Percentiles rank a stretch among this genome's conserved stretches.
Conservation (phyloP, 345 rosid genomes). For the Linum trigynum region DNA sequence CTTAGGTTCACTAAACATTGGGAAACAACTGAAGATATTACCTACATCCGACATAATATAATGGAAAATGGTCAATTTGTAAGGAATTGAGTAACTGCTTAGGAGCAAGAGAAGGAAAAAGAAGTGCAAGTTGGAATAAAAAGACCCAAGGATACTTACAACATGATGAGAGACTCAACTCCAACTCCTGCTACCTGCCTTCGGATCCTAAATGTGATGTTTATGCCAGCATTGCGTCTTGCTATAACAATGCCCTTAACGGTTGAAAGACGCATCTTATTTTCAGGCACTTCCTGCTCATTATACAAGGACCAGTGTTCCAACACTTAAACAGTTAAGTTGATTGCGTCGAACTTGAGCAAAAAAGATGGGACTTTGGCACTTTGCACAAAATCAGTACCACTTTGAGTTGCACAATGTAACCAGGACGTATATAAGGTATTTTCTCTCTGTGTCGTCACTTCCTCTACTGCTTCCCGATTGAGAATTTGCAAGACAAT, state of each 20-base stretch:
- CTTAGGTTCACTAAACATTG: neutral
- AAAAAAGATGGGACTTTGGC: neutral
- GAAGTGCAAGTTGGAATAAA: neutral
- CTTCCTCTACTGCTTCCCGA: conserved; percentile 74
- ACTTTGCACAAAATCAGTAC: conserved; percentile 26
- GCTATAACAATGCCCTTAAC: conserved; percentile 85
- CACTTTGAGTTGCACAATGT: conserved; percentile 82
- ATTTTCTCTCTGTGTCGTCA: conserved; percentile 60
- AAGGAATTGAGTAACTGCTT: neutral
- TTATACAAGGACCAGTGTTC: conserved; percentile 7
- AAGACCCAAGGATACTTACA: conserved; percentile 42
- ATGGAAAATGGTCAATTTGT: neutral
- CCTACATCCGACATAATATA: too few relatives aligned
- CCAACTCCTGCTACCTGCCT: conserved; percentile 92
- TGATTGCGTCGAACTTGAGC: neutral
- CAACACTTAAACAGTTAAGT: neutral
- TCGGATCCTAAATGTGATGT: conserved; percentile 74
- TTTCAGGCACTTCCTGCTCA: conserved; percentile 91
- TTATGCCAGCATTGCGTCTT: conserved; percentile 86
- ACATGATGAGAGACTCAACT: conserved; percentile 74
- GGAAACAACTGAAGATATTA: too few relatives aligned
- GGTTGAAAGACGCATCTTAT: conserved; percentile 68
- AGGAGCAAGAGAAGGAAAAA: neutral
- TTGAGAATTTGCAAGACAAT: conserved; percentile 59
- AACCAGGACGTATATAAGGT: conserved; percentile 81